These are phyloP conservation scores for Lathyrus sativus DNA, from an alignment of 306 rosid genomes.

Conservation along the genomic window DNA sequence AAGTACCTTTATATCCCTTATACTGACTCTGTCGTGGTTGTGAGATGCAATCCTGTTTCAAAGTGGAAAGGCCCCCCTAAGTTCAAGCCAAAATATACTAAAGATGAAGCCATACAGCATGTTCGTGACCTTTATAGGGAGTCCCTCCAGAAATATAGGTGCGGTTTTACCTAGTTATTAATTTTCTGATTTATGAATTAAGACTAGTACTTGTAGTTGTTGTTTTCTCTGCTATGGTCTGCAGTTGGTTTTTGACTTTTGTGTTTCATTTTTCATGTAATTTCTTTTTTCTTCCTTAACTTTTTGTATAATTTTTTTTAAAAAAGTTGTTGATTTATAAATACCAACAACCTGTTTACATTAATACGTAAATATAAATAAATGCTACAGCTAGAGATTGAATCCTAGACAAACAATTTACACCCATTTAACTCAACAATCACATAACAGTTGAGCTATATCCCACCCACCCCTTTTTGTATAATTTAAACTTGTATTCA, in stretches of 20 bases:
- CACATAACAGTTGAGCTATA: too few relatives aligned
- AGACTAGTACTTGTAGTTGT: constrained; percentile 18
- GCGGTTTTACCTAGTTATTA: constrained; percentile 26
- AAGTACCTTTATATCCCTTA: constrained; percentile 88
- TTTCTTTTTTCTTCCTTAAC: background rate
- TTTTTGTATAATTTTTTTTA: background rate
- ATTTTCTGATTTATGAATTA: constrained; percentile 24
- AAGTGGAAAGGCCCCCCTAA: constrained; percentile 91
- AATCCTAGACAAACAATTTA: too few relatives aligned
- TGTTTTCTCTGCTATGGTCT: constrained; percentile 14
- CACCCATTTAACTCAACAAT: too few relatives aligned
- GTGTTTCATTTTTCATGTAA: background rate
- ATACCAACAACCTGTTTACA: too few relatives aligned
- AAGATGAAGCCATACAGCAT: constrained; percentile 81
- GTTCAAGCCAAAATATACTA: constrained; percentile 74
- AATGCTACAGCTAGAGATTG: too few relatives aligned
- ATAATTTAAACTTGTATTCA: background rate
- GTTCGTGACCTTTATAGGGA: constrained; percentile 75
- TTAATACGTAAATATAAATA: too few relatives aligned
- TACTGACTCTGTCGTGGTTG: constrained; percentile 78
- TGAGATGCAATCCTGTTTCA: constrained; percentile 90
- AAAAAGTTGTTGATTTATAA: too few relatives aligned
- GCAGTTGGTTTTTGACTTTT: constrained; percentile 6
- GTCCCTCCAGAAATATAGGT: constrained; percentile 73
- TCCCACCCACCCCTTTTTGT: background rate